Base-by-base conservation (phyloP, 2,329 filamentous ascomycete genomes). In the Teratosphaeriaceae sp. region DNA sequence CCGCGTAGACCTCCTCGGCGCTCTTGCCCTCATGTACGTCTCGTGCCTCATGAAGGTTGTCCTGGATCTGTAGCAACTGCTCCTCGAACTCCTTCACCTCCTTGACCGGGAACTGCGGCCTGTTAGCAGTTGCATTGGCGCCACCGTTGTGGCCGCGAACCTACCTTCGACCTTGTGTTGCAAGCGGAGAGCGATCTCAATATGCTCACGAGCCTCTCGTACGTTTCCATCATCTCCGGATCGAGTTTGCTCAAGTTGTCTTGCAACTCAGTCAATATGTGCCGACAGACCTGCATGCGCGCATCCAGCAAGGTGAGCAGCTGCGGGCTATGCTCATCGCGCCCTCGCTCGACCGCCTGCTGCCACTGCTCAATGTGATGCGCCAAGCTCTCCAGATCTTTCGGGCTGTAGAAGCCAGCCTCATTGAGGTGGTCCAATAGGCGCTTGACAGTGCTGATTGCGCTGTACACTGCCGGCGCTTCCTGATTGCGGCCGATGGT, bases 401-500 rank as follows among this genome's bases (percentile, higher is more conserved):
- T 94, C 21, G 80, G 75, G 5, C 86, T 90, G 70, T 89, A 97
- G 54, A 96, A 80, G 16, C 84, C 82, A 15, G 89, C 84, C 70
- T 98, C 90, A 57, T 81, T 84, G 30, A 98, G 77, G 62, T 98
- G 92, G 58, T 96, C 88, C 39, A 97, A 69, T 39, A 84, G 65
- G 30, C 80, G 74, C 72, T 73, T 73, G 27, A 81, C 74, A 9
- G 79, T 82, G 13, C 77, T 77, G 23, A 79, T 71, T 43, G 78
- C 73, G 2, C 78, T 76, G 55, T 82, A 97, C 60, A 90, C 85
- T 41, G 90, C 92, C 19, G 92, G 92, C 7, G 88, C 88, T 67
- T 97, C 92, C 66, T 90, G 89, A 61, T 94, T 98, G 59, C 87
- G 84, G 45, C 92, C 92, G 60, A 97, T 88, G 1, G 92, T 97